phyloP scores from a whole-genome alignment of 164 flowering plant species.

The Cinnamomum chago region DNA sequence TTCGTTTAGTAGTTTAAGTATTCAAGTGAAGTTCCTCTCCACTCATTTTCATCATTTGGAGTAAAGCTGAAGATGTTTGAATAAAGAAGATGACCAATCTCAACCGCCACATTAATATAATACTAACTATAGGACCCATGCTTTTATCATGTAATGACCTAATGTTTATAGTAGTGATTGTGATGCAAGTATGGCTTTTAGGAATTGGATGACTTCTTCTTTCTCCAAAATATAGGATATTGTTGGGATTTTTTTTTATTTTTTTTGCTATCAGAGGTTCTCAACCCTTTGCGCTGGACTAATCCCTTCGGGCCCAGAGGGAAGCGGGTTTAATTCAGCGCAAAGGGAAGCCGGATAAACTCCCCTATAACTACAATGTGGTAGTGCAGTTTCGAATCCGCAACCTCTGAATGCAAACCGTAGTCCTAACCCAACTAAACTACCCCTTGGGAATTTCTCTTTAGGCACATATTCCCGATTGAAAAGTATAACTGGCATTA shows the following conservation, averaged over 20 bases:
- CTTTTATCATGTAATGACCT: neutral
- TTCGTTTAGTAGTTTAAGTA: constrained; percentile 4
- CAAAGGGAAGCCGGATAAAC: too few relatives aligned
- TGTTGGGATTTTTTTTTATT: too few relatives aligned
- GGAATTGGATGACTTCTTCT: neutral
- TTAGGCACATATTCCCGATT: neutral
- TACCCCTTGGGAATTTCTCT: too few relatives aligned
- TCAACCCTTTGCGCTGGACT: too few relatives aligned
- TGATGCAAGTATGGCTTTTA: neutral
- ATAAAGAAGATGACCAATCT: neutral
- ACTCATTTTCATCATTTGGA: constrained; percentile 4
- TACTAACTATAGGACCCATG: neutral
- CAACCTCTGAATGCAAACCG: too few relatives aligned
- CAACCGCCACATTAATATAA: constrained; percentile 1
- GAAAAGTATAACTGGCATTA: neutral
- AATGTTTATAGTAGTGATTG: neutral
- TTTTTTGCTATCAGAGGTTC: too few relatives aligned
- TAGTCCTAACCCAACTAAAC: too few relatives aligned
- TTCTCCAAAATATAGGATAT: neutral
- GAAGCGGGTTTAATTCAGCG: too few relatives aligned
- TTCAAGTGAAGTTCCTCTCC: neutral
- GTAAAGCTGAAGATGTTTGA: neutral
- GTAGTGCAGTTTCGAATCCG: too few relatives aligned
- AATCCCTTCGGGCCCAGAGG: too few relatives aligned
- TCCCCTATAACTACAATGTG: too few relatives aligned